A percentile compares a stretch with the other conserved stretches of the same genome.
These are phyloP conservation scores for Colletotrichum magnum DNA, from an alignment of 2,329 filamentous ascomycete genomes.

Conservation along the genomic window DNA sequence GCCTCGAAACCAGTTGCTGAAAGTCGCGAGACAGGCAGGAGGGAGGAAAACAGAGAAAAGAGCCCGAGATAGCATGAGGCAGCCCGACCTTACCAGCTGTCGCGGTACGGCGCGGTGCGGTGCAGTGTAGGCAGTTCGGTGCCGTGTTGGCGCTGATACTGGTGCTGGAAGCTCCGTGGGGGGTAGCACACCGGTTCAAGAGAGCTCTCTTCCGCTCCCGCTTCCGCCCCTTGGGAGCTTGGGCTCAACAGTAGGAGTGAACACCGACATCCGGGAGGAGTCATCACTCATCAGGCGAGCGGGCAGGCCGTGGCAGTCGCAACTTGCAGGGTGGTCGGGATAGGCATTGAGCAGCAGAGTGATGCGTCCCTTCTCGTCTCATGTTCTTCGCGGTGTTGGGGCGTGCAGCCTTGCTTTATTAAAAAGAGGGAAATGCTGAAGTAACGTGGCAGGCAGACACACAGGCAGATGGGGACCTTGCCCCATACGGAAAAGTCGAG, in stretches of 20 bases:
- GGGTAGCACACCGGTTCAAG: constrained; percentile 1
- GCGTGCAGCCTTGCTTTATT: constrained; percentile 39
- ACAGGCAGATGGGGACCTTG: constrained; percentile 34
- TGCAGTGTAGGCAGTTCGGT: neutral
- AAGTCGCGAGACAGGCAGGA: neutral
- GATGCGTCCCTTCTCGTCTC: constrained; percentile 36
- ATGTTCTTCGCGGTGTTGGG: constrained; percentile 29
- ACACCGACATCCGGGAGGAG: neutral
- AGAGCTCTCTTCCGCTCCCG: constrained; percentile 10
- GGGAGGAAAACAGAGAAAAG: neutral
- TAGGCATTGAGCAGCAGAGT: constrained; percentile 34
- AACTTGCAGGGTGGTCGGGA: constrained; percentile 16
- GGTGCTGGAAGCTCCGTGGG: constrained; percentile 18
- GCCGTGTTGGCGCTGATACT: constrained; percentile 3
- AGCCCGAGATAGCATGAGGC: constrained; percentile 10
- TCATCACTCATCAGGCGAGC: constrained; percentile 7
- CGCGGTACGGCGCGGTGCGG: too few relatives aligned
- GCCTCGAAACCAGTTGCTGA: constrained; percentile 26
- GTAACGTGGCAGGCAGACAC: constrained; percentile 31
- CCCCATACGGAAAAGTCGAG: constrained; percentile 33
- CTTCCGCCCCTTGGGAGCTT: constrained; percentile 26
- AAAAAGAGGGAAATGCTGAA: constrained; percentile 35
- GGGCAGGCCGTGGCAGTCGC: neutral
- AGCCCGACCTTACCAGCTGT: neutral
- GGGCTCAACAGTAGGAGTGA: constrained; percentile 18